Conservation (phyloP, 768 basidiomycete genomes). For the Russula lepida region DNA sequence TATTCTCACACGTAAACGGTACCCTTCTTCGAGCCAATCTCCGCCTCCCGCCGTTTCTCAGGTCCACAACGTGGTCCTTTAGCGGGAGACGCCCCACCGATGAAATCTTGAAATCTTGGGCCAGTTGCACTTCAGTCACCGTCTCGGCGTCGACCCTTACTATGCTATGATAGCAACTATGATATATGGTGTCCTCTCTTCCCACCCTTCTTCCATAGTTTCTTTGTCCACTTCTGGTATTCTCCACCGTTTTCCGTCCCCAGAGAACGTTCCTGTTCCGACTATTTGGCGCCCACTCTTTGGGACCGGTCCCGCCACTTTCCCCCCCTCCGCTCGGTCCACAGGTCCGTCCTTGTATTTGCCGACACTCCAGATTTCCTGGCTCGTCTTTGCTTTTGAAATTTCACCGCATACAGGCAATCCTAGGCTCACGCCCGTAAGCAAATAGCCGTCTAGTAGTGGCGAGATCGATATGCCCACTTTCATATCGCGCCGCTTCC, state of each 20-base stretch:
- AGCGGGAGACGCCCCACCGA: slow-evolving; percentile 3
- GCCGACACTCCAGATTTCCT: background rate
- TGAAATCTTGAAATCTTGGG: slow-evolving; percentile 6
- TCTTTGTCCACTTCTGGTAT: background rate
- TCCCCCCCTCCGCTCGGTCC: slow-evolving; percentile 9
- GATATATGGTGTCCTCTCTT: background rate
- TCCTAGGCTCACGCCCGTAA: background rate
- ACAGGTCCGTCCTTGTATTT: slow-evolving; percentile 1
- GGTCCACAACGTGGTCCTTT: slow-evolving; percentile 14
- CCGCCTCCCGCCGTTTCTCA: slow-evolving; percentile 7
- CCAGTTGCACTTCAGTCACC: background rate
- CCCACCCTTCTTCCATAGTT: background rate
- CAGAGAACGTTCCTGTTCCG: slow-evolving; percentile 15
- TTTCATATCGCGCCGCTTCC: slow-evolving; percentile 12
- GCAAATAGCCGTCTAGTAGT: background rate
- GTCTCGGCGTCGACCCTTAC: background rate
- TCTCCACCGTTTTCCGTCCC: background rate
- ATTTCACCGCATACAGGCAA: background rate
- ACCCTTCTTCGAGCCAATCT: slow-evolving; percentile 17
- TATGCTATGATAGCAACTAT: background rate
- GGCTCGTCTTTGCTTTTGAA: background rate
- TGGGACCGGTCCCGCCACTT: slow-evolving; percentile 10
- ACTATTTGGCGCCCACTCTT: background rate
- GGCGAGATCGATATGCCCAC: background rate
- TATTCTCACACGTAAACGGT: slow-evolving; percentile 14